Evolutionary conservation across 1,139 yeast species (phyloP).

Genomic region (Kodamaea ohmeri): DNA sequence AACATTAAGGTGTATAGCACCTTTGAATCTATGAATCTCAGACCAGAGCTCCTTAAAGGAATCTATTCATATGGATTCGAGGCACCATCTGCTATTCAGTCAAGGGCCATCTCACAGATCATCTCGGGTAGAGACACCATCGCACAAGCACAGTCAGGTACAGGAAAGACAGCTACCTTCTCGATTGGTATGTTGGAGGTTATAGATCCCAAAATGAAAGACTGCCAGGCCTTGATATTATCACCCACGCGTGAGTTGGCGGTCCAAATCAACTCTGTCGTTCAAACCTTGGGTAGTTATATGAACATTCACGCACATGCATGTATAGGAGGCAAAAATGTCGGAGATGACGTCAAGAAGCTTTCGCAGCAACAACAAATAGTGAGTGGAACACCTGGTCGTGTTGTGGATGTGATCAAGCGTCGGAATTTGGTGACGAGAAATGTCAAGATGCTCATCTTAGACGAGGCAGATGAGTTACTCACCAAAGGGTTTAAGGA

Average conservation of each 20-base stretch:
- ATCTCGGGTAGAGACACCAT: conserved; percentile 88
- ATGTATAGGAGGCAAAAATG: conserved; percentile 88
- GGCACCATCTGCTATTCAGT: conserved; percentile 92
- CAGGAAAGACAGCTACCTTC: conserved; percentile 97
- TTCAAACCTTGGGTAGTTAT: conserved; percentile 79
- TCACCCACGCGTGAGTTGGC: conserved; percentile 98
- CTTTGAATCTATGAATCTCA: conserved; percentile 77
- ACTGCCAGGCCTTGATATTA: conserved; percentile 77
- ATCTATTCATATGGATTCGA: conserved; percentile 91
- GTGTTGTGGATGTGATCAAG: conserved; percentile 85
- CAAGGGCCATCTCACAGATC: conserved; percentile 90
- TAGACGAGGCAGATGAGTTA: conserved; percentile 95
- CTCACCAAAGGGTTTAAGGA: conserved; percentile 89
- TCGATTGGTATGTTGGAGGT: conserved; percentile 87
- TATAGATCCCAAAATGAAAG: conserved; percentile 63
- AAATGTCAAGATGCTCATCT: conserved; percentile 72
- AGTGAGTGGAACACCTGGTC: conserved; percentile 97
- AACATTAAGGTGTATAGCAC: conserved; percentile 61
- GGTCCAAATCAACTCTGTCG: conserved; percentile 81
- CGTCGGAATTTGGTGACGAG: conserved; percentile 68
- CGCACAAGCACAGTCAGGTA: conserved; percentile 98
- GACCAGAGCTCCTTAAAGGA: conserved; percentile 67
- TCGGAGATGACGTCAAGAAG: conserved; percentile 75
- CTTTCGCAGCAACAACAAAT: conserved; percentile 79
- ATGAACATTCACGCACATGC: conserved; percentile 85